Percentiles rank a stretch among this genome's conserved stretches.
phyloP scores from a whole-genome alignment of 2,329 filamentous ascomycete genomes.

The Basipetospora chlamydospora region DNA sequence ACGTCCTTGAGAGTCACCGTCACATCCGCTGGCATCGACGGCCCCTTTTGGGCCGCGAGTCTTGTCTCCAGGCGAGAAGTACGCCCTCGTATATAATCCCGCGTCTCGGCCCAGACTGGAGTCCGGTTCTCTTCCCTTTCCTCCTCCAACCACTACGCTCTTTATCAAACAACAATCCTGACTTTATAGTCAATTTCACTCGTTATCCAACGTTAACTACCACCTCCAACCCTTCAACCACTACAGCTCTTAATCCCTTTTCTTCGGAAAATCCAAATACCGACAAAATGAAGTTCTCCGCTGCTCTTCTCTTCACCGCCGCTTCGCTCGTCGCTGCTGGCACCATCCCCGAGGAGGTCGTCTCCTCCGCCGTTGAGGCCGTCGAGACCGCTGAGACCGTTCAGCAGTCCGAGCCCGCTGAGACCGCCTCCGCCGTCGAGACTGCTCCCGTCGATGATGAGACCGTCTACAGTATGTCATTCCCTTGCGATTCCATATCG shows the following conservation, averaged over 20 bases:
- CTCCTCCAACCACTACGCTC: constrained; percentile 32
- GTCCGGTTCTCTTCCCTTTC: constrained; percentile 12
- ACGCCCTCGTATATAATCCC: constrained; percentile 4
- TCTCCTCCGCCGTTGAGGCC: constrained; percentile 14
- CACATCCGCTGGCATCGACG: no score
- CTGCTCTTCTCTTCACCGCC: constrained; percentile 20
- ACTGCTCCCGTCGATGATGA: neutral
- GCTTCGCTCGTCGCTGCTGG: constrained; percentile 37
- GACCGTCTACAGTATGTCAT: constrained; percentile 4
- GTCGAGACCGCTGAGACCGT: neutral
- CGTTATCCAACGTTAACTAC: constrained; percentile 27
- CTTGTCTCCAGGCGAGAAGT: neutral
- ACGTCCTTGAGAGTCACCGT: no score
- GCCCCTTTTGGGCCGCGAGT: no score
- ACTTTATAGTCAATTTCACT: constrained; percentile 46
- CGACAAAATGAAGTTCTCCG: constrained; percentile 48
- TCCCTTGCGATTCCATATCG: neutral
- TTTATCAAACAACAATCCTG: constrained; percentile 27
- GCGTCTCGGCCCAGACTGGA: neutral
- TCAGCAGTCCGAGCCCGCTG: no score
- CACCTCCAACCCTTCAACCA: constrained; percentile 15
- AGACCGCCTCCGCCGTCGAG: constrained; percentile 25
- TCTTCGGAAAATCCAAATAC: constrained; percentile 27
- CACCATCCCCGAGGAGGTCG: constrained; percentile 34
- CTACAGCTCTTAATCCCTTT: constrained; percentile 18